These are phyloP conservation scores for Adansonia rubrostipa DNA, from an alignment of 441 rosid species.

Conservation along the genomic window DNA sequence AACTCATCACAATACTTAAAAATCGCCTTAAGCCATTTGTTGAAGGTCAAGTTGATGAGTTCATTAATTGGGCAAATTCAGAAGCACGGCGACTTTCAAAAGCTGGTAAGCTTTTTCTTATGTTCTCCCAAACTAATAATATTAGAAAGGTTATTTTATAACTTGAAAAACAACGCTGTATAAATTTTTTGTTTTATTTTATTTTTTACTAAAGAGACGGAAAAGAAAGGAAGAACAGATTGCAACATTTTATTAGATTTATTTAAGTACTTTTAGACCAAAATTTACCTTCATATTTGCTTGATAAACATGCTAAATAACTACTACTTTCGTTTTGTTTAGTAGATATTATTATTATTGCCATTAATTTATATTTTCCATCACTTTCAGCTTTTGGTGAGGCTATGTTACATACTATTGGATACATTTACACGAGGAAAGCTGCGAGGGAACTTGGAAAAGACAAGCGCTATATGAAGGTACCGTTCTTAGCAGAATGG, in stretches of 20 bases:
- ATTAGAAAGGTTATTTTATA: neutral
- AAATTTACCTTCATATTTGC: neutral
- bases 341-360: neutral
- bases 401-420: constrained; percentile 93
- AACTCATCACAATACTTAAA: constrained; percentile 61
- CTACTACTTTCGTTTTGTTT: neutral
- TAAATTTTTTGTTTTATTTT: neutral
- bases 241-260: neutral
- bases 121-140: neutral
- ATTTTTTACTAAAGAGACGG: neutral
- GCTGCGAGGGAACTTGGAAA: constrained; percentile 88
- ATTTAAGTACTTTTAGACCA: neutral
- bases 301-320: neutral
- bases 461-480: constrained; percentile 83
- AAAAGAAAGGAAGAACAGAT: neutral
- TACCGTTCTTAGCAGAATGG: constrained; percentile 96
- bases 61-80: constrained; percentile 69
- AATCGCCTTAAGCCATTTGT: constrained; percentile 73
- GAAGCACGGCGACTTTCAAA: constrained; percentile 77
- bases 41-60: constrained; percentile 67
- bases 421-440: constrained; percentile 90
- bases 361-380: constrained; percentile 20
- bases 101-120: constrained; percentile 56
- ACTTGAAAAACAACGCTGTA: neutral
- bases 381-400: constrained; percentile 81